Conservation (phyloP, 306 rosid species). For the Coriaria nepalensis region DNA sequence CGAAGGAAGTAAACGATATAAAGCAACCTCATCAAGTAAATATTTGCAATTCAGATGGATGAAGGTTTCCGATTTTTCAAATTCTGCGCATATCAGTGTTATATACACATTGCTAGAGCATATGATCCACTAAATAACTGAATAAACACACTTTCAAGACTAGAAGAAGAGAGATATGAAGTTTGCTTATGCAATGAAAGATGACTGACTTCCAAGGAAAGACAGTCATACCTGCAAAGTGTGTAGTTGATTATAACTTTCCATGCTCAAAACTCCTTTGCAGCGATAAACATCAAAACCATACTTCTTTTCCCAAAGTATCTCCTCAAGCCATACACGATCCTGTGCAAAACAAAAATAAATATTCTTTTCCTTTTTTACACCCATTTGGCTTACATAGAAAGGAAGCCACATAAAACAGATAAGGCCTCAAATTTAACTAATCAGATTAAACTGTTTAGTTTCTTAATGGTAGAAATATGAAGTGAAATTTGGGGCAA, state of each 20-base stretch:
- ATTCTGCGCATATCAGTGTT: no score
- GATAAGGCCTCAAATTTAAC: not conserved
- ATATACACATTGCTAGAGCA: no score
- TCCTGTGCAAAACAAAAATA: constrained; percentile 30
- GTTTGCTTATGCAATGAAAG: not conserved
- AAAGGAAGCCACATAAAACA: not conserved
- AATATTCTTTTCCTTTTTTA: not conserved
- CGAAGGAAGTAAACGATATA: not conserved
- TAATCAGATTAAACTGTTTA: not conserved
- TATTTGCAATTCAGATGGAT: no score
- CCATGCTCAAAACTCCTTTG: constrained; percentile 59
- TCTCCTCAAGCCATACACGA: constrained; percentile 81
- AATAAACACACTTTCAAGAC: no score
- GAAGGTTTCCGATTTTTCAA: no score
- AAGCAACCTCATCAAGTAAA: no score
- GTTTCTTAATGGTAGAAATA: no score
- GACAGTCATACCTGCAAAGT: constrained; percentile 59
- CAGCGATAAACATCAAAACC: constrained; percentile 91
- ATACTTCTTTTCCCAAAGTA: constrained; percentile 91
- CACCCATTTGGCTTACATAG: no score
- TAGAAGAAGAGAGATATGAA: no score
- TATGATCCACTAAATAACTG: no score
- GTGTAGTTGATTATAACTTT: constrained; percentile 64
- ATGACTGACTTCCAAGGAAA: not conserved
- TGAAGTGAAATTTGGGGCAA: not conserved